These are phyloP conservation scores for Oryza punctata DNA, from an alignment of 176 grass and related monocot species.

Conservation along the genomic window DNA sequence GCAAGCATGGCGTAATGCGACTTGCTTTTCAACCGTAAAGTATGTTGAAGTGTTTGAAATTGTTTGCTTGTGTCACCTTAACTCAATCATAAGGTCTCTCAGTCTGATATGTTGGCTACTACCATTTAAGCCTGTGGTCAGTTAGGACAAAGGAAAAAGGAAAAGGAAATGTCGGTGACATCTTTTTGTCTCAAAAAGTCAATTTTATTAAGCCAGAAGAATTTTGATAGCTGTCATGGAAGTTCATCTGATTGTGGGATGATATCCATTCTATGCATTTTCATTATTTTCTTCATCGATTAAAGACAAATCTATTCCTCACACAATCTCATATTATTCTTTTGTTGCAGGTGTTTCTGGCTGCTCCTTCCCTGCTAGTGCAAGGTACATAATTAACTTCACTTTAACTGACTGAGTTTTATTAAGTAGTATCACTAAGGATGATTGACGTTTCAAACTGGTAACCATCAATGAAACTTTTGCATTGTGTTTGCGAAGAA, in stretches of 20 bases:
- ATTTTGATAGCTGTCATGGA: background rate
- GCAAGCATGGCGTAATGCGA: background rate
- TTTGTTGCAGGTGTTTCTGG: conserved; percentile 63
- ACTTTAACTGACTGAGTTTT: background rate
- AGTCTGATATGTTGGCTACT: background rate
- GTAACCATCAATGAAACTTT: background rate
- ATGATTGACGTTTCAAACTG: background rate
- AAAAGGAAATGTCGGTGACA: background rate
- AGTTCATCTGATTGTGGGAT: background rate
- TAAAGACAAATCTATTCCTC: background rate
- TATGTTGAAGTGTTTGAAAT: background rate
- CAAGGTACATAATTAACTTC: conserved; percentile 51
- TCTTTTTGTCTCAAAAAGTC: background rate
- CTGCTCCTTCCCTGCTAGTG: conserved; percentile 71
- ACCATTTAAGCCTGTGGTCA: background rate
- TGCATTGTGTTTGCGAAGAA: background rate
- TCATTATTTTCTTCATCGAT: background rate
- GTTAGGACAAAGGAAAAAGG: background rate
- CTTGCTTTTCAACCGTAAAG: background rate
- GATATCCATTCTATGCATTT: background rate
- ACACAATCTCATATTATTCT: background rate
- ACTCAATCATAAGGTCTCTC: background rate
- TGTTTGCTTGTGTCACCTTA: background rate
- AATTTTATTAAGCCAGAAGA: background rate
- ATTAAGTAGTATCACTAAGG: background rate